These are phyloP conservation scores for Onygena corvina DNA, from an alignment of 2,329 filamentous ascomycete species.

Conservation along the genomic window DNA sequence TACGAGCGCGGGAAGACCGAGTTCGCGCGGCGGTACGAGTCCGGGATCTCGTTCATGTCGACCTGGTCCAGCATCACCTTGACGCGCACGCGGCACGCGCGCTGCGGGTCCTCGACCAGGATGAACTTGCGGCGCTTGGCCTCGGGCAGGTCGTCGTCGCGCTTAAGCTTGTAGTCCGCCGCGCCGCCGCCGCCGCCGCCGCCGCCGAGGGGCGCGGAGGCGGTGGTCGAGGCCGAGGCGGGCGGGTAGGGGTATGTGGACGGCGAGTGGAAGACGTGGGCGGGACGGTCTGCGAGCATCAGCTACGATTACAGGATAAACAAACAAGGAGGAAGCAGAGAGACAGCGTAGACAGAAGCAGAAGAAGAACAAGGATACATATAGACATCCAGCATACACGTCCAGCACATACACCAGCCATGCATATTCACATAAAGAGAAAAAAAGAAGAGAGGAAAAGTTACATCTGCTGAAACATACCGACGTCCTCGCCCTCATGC, in stretches of 20 bases:
- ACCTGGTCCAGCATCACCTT: constrained; percentile 87
- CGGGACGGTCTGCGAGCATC: constrained; percentile 37
- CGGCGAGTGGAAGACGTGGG: constrained; percentile 50
- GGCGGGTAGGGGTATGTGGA: constrained; percentile 45
- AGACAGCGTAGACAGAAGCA: constrained; percentile 31
- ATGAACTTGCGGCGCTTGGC: constrained; percentile 94
- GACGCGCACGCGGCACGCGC: constrained; percentile 69
- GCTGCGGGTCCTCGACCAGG: constrained; percentile 77
- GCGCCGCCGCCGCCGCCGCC: no score
- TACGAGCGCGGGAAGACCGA: constrained; percentile 85
- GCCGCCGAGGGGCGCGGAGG: no score
- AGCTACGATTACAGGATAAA: not conserved
- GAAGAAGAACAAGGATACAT: constrained; percentile 15
- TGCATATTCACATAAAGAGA: constrained; percentile 17
- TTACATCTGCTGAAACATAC: constrained; percentile 98
- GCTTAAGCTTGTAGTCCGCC: no score
- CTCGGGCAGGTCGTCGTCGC: constrained; percentile 56
- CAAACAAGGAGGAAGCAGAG: constrained; percentile 22
- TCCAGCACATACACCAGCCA: constrained; percentile 20
- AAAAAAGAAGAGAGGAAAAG: constrained; percentile 22
- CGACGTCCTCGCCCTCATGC: constrained; percentile 63
- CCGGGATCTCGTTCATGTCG: constrained; percentile 89
- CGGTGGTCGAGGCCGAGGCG: constrained; percentile 23
- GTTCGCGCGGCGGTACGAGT: constrained; percentile 82
- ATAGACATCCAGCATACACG: constrained; percentile 16